phyloP scores from a whole-genome alignment of 148 eudicot genomes.

The Rhododendron molle region DNA sequence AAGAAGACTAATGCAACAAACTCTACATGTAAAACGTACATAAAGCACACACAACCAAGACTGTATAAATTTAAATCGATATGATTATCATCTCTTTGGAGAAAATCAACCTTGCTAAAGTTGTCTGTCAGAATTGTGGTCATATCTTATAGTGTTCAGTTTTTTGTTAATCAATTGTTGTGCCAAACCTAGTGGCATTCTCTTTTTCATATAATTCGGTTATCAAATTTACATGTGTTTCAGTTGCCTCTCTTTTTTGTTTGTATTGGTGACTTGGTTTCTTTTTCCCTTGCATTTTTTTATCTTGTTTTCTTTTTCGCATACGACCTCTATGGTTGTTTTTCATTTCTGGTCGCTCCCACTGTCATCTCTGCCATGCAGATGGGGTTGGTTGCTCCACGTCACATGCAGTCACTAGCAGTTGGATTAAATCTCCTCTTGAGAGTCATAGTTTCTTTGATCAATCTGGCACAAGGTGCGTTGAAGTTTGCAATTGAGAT shows the following conservation, averaged over 20 bases:
- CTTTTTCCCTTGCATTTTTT: too few species aligned
- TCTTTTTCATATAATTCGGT: background rate
- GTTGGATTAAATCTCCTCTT: conserved; percentile 29
- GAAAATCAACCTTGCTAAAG: background rate
- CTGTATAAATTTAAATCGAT: background rate
- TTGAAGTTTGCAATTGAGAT: background rate
- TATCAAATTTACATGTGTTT: background rate
- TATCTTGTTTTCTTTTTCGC: background rate
- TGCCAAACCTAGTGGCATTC: background rate
- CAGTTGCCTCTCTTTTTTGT: background rate
- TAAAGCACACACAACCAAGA: background rate
- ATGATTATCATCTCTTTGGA: background rate
- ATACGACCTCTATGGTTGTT: background rate
- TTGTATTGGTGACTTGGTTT: background rate
- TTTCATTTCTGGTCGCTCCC: conserved; percentile 20
- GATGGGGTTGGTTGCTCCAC: conserved; percentile 39
- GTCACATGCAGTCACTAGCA: conserved; percentile 22
- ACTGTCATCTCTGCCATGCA: conserved; percentile 24
- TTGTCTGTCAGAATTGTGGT: background rate
- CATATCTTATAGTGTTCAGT: background rate
- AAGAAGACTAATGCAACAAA: background rate
- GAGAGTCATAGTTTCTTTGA: conserved; percentile 20
- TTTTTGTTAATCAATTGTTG: background rate
- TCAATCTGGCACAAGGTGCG: conserved; percentile 33
- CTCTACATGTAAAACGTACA: background rate